Evolutionary conservation across 148 eudicot species (phyloP).

Genomic region (Rhododendron simsii): DNA sequence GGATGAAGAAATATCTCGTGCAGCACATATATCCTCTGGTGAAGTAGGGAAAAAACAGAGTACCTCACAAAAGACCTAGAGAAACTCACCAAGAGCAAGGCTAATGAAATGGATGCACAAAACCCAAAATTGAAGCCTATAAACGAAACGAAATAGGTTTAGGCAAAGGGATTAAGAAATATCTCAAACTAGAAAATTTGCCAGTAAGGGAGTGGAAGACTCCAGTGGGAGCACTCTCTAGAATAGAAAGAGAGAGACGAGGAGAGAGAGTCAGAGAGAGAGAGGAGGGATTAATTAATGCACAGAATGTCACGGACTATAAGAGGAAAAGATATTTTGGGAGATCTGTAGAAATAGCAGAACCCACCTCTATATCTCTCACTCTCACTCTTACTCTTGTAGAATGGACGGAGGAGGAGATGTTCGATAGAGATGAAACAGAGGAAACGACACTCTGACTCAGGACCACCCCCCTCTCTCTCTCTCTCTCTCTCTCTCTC

Average conservation of each 20-base stretch:
- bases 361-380: conserved; percentile 25
- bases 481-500: too few relatives aligned
- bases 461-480: conserved; percentile 57
- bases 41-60: conserved; percentile 13
- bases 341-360: conserved; percentile 31
- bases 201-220: conserved; percentile 6
- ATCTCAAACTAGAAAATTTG: not conserved
- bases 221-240: not conserved
- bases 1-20: not conserved
- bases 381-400: conserved; percentile 20
- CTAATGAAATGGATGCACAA: conserved; percentile 25
- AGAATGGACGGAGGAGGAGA: conserved; percentile 14
- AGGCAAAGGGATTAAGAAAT: conserved; percentile 12
- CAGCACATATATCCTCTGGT: not conserved
- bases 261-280: conserved; percentile 2
- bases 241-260: not conserved
- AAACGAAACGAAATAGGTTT: conserved; percentile 24
- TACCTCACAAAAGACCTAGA: conserved; percentile 11
- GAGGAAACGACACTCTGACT: conserved; percentile 37
- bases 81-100: conserved; percentile 16
- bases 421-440: conserved; percentile 27
- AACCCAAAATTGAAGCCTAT: conserved; percentile 25
- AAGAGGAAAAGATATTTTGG: conserved; percentile 31
- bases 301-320: conserved; percentile 25
- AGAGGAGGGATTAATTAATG: not conserved